phyloP scores from a whole-genome alignment of 345 rosid species.

The thale cress (Arabidopsis thaliana) region DNA sequence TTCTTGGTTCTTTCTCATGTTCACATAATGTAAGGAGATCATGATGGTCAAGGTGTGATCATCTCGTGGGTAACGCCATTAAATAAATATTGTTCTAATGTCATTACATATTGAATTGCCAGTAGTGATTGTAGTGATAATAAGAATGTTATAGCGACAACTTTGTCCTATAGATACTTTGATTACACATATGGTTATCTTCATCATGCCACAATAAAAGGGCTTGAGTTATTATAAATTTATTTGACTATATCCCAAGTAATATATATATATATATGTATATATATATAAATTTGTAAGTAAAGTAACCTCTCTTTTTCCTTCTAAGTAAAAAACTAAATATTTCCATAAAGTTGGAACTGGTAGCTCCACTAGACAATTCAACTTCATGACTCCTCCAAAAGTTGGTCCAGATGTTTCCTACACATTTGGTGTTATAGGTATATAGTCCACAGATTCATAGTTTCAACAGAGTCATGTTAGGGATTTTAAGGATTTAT shows the following conservation, averaged over 20 bases:
- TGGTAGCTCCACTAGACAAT: conserved; percentile 51
- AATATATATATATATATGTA: no score
- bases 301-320: background rate
- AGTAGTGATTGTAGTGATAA: conserved; percentile 27
- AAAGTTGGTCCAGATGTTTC: conserved; percentile 70
- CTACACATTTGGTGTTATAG: conserved; percentile 70
- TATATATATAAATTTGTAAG: background rate
- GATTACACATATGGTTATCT: conserved; percentile 56
- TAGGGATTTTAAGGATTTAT: no score
- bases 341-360: conserved; percentile 60
- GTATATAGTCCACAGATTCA: conserved; percentile 33
- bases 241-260: no score
- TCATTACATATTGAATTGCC: conserved; percentile 46
- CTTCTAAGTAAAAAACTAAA: conserved; percentile 55
- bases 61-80: conserved; percentile 54
- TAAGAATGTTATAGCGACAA: conserved; percentile 31
- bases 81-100: conserved; percentile 39
- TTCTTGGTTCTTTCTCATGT: conserved; percentile 37
- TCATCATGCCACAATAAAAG: conserved; percentile 53
- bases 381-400: conserved; percentile 64
- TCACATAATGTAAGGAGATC: conserved; percentile 61
- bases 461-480: background rate
- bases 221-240: conserved; percentile 44
- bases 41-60: conserved; percentile 48
- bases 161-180: conserved; percentile 43